Evolutionary conservation across 2,329 filamentous ascomycete genomes (phyloP).

Genomic region (Fusarium acutatum): DNA sequence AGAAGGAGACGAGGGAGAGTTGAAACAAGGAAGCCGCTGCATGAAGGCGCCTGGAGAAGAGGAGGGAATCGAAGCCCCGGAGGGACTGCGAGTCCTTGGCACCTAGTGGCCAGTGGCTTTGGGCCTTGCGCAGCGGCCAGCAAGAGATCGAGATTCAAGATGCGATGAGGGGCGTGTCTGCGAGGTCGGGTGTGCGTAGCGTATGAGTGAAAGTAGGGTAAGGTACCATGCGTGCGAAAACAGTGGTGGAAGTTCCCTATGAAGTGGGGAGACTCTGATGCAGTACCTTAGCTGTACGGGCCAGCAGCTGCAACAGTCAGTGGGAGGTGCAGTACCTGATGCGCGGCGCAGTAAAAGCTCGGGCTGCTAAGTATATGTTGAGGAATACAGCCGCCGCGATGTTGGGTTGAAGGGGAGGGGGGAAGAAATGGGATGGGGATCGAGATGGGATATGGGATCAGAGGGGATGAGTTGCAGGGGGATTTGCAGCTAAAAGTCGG

Average conservation of each 20-base stretch:
- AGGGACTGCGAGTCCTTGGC: slow-evolving; percentile 40
- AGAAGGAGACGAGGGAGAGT: slow-evolving; percentile 32
- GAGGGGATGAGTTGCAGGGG: slow-evolving; percentile 30
- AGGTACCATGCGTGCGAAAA: slow-evolving; percentile 17
- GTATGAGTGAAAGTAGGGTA: slow-evolving; percentile 1
- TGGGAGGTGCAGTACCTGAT: slow-evolving; percentile 12
- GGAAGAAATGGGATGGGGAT: slow-evolving; percentile 33
- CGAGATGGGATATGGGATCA: slow-evolving; percentile 36
- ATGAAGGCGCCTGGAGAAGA: slow-evolving; percentile 44
- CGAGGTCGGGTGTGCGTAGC: slow-evolving; percentile 28
- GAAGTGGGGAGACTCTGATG: slow-evolving; percentile 17
- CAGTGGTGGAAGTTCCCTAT: slow-evolving; percentile 22
- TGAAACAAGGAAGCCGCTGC: slow-evolving; percentile 41
- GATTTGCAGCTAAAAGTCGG: slow-evolving; percentile 31
- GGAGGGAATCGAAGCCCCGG: slow-evolving; percentile 41
- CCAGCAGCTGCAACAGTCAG: background rate
- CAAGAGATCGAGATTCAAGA: slow-evolving; percentile 45
- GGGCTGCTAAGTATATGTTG: slow-evolving; percentile 25
- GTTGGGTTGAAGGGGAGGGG: slow-evolving; percentile 17
- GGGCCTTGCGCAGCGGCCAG: slow-evolving; percentile 34
- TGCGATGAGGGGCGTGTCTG: slow-evolving; percentile 34
- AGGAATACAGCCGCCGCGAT: slow-evolving; percentile 23
- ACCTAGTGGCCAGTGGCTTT: slow-evolving; percentile 38
- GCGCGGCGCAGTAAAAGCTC: slow-evolving; percentile 21
- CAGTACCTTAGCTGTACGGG: background rate